Evolutionary conservation across 768 basidiomycete genomes (phyloP), one percentile per base, ranked within the genome.

Genomic region (Suillus plorans): DNA sequence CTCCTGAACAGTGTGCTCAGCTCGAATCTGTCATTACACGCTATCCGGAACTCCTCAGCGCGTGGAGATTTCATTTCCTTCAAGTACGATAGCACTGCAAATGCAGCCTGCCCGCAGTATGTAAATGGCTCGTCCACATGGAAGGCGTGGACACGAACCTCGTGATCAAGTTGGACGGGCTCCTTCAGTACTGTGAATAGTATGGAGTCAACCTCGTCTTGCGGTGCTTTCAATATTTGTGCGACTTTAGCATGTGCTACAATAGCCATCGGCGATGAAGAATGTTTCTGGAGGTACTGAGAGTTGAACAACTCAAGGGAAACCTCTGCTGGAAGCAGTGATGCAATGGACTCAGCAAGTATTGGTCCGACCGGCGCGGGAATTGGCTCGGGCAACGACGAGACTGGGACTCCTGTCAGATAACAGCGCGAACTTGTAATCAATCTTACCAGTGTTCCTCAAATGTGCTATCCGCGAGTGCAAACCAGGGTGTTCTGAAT

Each of bases 391-490:
- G 78, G 72, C 16, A 85, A 73, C 10, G 77, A 75, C 31, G 82
- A 77, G 14, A 82, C 89, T 89, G 67, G 22, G 25, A 57, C 56
- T 28, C 22, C 22, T 5, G 56, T 45, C 18, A 68, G 60, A 55
- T 31, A 66, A 64, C 42, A 52, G 44, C 34, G 47, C 42, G 59
- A 22, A 39, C 41, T 44, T 49, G 44, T 36, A 7, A 61, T 22
- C 22, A 22, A 25, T 70, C 82, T 39, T 65, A 91, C 90, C 80
- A 71, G 75, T 76, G 67, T 78, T 79, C 34, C 84, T 81, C 73
- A 94, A 81, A 70, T 94, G 84, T 5, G 90, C 80, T 47, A 89
- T 74, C 41, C 93, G 86, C 20, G 87, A 68, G 70, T 96, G 93
- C 25, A 97, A 77, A 61, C 89, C 86, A 0, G 94, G 85, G 63